phyloP scores from a whole-genome alignment of 768 basidiomycete genomes.

The Infundibulicybe gibba region DNA sequence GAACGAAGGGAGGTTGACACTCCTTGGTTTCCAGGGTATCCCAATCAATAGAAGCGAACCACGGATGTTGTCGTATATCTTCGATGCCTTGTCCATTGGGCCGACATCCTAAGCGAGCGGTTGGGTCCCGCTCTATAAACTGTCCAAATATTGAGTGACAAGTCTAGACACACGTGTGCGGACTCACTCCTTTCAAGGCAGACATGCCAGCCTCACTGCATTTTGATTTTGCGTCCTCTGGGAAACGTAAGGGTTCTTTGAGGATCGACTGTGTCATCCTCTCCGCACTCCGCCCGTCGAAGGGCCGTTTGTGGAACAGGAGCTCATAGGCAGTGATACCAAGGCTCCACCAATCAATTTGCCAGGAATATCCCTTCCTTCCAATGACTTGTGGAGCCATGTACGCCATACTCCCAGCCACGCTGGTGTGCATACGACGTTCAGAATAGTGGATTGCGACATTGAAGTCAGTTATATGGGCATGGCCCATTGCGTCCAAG shows the following conservation, averaged over 20 bases:
- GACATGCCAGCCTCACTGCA: slow-evolving; percentile 66
- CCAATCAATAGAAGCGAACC: slow-evolving; percentile 87
- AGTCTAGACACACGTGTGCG: slow-evolving; percentile 6
- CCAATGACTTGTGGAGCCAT: slow-evolving; percentile 98
- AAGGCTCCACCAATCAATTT: slow-evolving; percentile 95
- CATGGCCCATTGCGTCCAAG: slow-evolving; percentile 90
- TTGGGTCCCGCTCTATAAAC: slow-evolving; percentile 84
- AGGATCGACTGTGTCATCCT: slow-evolving; percentile 86
- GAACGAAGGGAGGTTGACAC: slow-evolving; percentile 79
- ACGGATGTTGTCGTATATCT: slow-evolving; percentile 78
- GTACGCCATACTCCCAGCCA: slow-evolving; percentile 98
- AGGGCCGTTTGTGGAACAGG: slow-evolving; percentile 79
- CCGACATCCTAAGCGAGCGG: slow-evolving; percentile 77
- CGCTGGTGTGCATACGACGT: slow-evolving; percentile 81
- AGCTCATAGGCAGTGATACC: slow-evolving; percentile 90
- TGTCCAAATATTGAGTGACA: slow-evolving; percentile 26
- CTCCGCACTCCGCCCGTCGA: slow-evolving; percentile 86
- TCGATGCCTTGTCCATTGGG: slow-evolving; percentile 66
- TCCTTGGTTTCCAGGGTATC: slow-evolving; percentile 66
- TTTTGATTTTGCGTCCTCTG: slow-evolving; percentile 57
- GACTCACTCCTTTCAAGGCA: slow-evolving; percentile 64
- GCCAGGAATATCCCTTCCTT: slow-evolving; percentile 90
- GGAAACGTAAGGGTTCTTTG: slow-evolving; percentile 75
- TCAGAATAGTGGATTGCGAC: slow-evolving; percentile 98
- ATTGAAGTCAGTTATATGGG: slow-evolving; percentile 98